Percentiles rank a stretch among this genome's conserved stretches.
phyloP scores from a whole-genome alignment of 2,329 filamentous ascomycete species.

The Hypoxylon sp. region DNA sequence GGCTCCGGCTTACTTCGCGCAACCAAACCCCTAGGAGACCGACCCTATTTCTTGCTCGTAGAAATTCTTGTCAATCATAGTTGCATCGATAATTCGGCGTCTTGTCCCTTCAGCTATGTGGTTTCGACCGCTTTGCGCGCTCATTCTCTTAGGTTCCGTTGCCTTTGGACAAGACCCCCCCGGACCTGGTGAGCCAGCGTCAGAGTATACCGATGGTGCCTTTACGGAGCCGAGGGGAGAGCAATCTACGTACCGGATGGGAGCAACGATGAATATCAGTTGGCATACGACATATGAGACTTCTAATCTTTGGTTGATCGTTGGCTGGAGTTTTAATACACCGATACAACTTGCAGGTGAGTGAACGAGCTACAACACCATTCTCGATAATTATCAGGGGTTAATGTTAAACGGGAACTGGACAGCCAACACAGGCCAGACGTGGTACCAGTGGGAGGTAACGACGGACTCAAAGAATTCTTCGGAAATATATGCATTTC shows the following conservation, averaged over 20 bases:
- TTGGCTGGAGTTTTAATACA: conserved; percentile 41
- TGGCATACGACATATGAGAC: conserved; percentile 47
- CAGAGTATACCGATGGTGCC: conserved; percentile 43
- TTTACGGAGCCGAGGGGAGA: conserved; percentile 45
- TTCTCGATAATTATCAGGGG: not conserved
- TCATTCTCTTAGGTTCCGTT: conserved; percentile 24
- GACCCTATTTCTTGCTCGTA: not conserved
- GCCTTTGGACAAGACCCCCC: conserved; percentile 40
- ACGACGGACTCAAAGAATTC: conserved; percentile 47
- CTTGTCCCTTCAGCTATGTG: conserved; percentile 24
- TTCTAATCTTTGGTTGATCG: conserved; percentile 48
- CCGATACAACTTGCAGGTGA: conserved; percentile 46
- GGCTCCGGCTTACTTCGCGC: not conserved
- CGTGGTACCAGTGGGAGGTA: conserved; percentile 48
- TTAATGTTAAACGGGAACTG: conserved; percentile 1
- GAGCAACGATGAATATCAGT: conserved; percentile 48
- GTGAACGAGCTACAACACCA: conserved; percentile 20
- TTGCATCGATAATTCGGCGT: not conserved
- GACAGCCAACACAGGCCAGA: conserved; percentile 46
- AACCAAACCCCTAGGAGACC: not conserved
- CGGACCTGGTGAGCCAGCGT: conserved; percentile 43
- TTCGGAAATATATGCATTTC: conserved; percentile 49
- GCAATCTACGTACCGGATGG: conserved; percentile 41
- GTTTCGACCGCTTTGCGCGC: conserved; percentile 35
- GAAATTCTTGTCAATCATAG: not conserved